Base-by-base conservation (phyloP, 2,329 filamentous ascomycete species). In the Albophoma yamanashiensis region DNA sequence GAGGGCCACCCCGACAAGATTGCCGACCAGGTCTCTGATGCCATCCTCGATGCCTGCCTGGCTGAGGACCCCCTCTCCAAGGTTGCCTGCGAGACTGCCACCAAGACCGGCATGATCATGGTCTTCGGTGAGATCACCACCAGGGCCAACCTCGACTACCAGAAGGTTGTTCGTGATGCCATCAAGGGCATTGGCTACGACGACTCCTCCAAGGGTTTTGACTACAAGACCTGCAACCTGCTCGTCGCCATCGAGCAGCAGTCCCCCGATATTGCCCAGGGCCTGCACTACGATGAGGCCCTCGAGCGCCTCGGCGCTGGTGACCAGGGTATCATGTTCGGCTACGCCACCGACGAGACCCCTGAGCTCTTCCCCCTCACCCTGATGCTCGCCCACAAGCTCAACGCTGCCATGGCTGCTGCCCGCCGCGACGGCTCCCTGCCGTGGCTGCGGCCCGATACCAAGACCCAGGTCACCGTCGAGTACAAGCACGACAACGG, bases 251-350 rank as follows among this genome's bases (percentile, higher is more conserved):
- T 99, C 78, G 94, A 99, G 88, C 87, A 99, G 82, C 94, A 99
- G 82, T 97, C 93, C 63, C 90, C 93, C 72, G 94, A 99, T 79
- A 99, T 99, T 73, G 94, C 94, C 69, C 94, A 97, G 82, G 94
- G 94, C 84, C 91, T 99, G 61, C 91, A 97, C 84, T 96, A 96
- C 78, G 94, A 99, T 67, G 85, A 97, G 83, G 92, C 91, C 68
- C 89, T 99, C 57, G 94, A 99, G 87, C 88, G 96, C 81, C 88
- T 99, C 67, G 94, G 94, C 79, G 94, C 94, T 65, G 94, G 94
- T 89, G 94, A 99, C 80, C 94, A 99, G 84, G 94, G 94, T 84
- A 97, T 99, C 84, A 99, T 99, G 94, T 99, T 99, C 79, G 94
- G 94, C 72, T 99, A 99, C 85, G 94, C 94, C 77, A 96, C 94